Evolutionary conservation across 345 rosid species (phyloP).

Genomic region (Populus ilicifolia): DNA sequence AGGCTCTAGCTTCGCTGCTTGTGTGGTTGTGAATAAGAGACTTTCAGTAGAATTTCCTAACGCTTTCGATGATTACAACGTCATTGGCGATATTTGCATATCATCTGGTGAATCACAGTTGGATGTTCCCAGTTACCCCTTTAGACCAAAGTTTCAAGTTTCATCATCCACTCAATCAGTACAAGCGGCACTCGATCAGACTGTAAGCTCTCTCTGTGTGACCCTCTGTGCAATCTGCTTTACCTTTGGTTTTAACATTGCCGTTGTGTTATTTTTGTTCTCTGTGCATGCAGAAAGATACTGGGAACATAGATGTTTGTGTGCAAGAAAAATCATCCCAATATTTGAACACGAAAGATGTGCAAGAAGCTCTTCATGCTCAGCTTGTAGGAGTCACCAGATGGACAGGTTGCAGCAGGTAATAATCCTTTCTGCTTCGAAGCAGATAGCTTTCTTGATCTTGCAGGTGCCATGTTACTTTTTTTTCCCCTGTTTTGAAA

Average conservation of each 20-base stretch:
- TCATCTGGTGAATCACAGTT: not conserved
- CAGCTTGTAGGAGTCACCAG: conserved; percentile 16
- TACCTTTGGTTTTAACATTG: not conserved
- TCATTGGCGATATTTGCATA: conserved; percentile 14
- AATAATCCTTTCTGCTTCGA: not conserved
- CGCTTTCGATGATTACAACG: not conserved
- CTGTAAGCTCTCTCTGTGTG: not conserved
- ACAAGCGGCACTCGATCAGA: not conserved
- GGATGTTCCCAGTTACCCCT: not conserved
- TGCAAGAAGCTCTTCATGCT: conserved; percentile 26
- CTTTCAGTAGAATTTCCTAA: conserved; percentile 7
- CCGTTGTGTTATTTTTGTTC: not conserved
- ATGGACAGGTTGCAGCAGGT: conserved; percentile 22
- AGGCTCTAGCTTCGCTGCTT: not conserved
- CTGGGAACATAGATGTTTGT: conserved; percentile 16
- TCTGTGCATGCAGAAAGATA: not conserved
- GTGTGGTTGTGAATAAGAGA: not conserved
- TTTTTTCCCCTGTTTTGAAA: not conserved
- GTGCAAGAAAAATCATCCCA: conserved; percentile 2
- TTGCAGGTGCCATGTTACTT: not conserved
- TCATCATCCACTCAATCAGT: not conserved
- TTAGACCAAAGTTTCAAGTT: not conserved
- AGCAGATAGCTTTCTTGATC: not conserved
- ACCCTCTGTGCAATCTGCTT: no score
- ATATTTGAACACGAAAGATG: conserved; percentile 19